Base-by-base conservation (phyloP, 2,329 filamentous ascomycete species). In the Trichoderma sp. region DNA sequence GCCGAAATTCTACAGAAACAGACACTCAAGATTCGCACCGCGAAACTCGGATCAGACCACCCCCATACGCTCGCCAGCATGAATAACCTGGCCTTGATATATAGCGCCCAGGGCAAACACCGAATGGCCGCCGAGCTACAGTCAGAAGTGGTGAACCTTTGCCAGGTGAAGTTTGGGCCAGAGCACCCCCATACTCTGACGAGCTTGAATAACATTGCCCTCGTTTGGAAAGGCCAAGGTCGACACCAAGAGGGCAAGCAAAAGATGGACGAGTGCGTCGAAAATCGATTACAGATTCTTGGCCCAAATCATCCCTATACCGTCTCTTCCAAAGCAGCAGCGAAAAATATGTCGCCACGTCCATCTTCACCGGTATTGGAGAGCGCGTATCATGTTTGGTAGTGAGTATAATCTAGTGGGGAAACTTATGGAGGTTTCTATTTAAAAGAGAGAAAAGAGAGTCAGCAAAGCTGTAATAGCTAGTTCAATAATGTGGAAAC, bases 181-280 rank as follows among this genome's bases (percentile, higher is more conserved):
- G 32, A 52, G 35, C 64, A 66, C 32, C 64, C 64, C 17, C 39
- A 66, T 17, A 66, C 64, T 2, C 13, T 66, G 19, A 66, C 52
- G 19, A 25, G 27, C 10, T 3, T 66, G 19, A 57, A 66, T 39
- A 66, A 66, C 17, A 29, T 66, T 25, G 19, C 64, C 7, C 17
- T 35, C 8, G 37, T 58, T 8, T 27, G 37, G 52, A 50, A 52
- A 17, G 9, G 17, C 17, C 29, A 59, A 19, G 45, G 13, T 5
- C 19, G 22, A 19, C 5, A 54, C 17, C 15, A 15, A 19, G 45
- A 34, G 3, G 27, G 22, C 25, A 6, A 9, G 60, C 10, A 22
- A 25, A 15, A 19, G 34, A 64, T 64, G 60, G 12, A 32, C 19
- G 8, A 22, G 2, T 64, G 60, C 15, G 22, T 17, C 15, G 45